Evolutionary conservation across 1,284 basidiomycete genomes (phyloP).

Genomic region (Trichosporon inkin): DNA sequence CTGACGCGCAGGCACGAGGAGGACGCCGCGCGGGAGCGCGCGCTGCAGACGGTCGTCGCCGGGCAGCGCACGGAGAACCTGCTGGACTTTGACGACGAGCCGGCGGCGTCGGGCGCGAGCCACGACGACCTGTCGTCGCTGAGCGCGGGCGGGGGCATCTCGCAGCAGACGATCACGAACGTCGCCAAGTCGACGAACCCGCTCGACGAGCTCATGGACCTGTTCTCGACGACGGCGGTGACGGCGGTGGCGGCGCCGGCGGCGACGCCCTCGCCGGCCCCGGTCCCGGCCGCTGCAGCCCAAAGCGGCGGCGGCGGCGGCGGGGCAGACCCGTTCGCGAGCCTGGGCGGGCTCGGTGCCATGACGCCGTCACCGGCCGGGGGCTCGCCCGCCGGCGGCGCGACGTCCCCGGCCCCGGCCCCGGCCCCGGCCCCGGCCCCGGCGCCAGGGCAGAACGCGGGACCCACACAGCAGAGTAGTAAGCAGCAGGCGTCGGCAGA

Average conservation of each 20-base stretch:
- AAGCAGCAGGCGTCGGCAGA: conserved; percentile 24
- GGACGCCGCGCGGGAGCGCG: conserved; percentile 66
- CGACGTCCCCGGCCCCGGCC: no score
- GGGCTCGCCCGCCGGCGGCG: no score
- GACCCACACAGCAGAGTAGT: neutral
- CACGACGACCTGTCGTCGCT: neutral
- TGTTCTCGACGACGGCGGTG: conserved; percentile 63
- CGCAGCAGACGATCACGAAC: conserved; percentile 33
- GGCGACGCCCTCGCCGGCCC: conserved; percentile 13
- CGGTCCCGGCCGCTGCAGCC: conserved; percentile 14
- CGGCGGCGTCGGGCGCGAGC: conserved; percentile 31
- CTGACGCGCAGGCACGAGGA: conserved; percentile 62
- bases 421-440: no score
- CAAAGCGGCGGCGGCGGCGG: neutral
- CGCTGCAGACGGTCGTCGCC: conserved; percentile 78
- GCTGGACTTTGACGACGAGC: conserved; percentile 77
- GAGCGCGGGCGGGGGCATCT: conserved; percentile 23
- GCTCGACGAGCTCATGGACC: conserved; percentile 82
- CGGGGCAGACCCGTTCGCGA: conserved; percentile 14
- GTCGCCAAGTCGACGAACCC: conserved; percentile 61
- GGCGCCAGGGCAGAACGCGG: no score
- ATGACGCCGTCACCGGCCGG: neutral
- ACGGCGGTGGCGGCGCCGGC: conserved; percentile 29
- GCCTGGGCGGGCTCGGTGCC: neutral
- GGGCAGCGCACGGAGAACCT: conserved; percentile 91